Evolutionary conservation across 257 asterid genomes (phyloP).

Genomic region (Plantago ovata): DNA sequence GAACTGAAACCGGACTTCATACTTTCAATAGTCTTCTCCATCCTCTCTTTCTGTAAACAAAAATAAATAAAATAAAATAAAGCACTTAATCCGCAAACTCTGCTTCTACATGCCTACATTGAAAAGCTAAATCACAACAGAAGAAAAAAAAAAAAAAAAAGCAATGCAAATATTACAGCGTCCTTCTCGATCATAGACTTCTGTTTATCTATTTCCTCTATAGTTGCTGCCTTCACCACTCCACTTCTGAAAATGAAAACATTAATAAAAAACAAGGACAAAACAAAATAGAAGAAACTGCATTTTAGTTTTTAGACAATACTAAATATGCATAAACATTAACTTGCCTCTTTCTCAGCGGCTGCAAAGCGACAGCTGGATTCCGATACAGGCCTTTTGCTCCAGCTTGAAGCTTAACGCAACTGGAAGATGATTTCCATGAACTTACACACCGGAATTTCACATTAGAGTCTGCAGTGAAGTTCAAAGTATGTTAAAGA

Average conservation of each 20-base stretch:
- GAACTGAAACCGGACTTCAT: slow-evolving; percentile 68
- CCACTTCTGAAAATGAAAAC: slow-evolving; percentile 44
- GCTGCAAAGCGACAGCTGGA: slow-evolving; percentile 27
- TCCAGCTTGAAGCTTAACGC: slow-evolving; percentile 48
- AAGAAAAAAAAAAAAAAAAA: neutral
- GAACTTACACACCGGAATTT: slow-evolving; percentile 28
- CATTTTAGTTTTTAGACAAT: neutral
- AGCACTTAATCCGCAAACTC: neutral
- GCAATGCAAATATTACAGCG: slow-evolving; percentile 48
- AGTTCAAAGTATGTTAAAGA: slow-evolving; percentile 11
- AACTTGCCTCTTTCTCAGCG: slow-evolving; percentile 46
- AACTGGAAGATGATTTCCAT: slow-evolving; percentile 64
- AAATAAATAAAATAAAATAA: neutral
- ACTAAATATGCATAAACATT: slow-evolving; percentile 5
- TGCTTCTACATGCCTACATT: too few relatives aligned
- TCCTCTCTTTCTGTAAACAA: slow-evolving; percentile 62
- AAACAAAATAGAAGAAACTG: neutral
- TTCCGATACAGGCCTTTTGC: slow-evolving; percentile 38
- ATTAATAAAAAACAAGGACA: slow-evolving; percentile 5
- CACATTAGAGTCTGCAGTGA: slow-evolving; percentile 39
- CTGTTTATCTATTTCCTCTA: slow-evolving; percentile 90
- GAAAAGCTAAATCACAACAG: too few relatives aligned
- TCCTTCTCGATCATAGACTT: slow-evolving; percentile 70
- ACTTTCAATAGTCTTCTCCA: slow-evolving; percentile 83
- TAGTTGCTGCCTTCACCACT: slow-evolving; percentile 67